Evolutionary conservation across 768 basidiomycete species (phyloP), one percentile per base, ranked within the genome.

Genomic region (Suillus bovinus): DNA sequence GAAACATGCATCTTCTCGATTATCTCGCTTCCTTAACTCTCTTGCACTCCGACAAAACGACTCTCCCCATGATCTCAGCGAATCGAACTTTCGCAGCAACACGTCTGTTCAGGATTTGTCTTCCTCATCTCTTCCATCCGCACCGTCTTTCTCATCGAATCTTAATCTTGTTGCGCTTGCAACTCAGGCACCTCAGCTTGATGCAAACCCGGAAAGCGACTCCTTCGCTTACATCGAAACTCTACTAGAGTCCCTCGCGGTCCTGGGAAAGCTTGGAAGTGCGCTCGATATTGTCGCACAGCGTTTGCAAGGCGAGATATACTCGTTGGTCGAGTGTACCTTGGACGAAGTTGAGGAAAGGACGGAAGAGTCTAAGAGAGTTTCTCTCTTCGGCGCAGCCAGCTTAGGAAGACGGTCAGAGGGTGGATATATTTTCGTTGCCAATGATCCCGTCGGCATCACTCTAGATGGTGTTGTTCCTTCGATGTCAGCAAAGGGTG

Each of bases 181-280:
- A 47, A 44, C 56, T 56, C 69, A 72, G 14, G 61, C 70, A 27
- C 68, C 65, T 6, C 69, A 71, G 27, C 67, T 66, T 59, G 72
- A 66, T 64, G 62, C 63, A 63, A 96, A 95, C 69, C 94, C 96
- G 5, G 97, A 99, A 77, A 82, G 86, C 11, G 94, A 99, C 71
- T 94, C 94, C 0, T 99, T 97, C 75, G 76, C 86, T 5, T 99
- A 98, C 70, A 89, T 99, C 66, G 97, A 98, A 77, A 91, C 86
- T 2, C 81, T 99, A 7, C 79, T 99, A 9, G 97, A 99, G 74
- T 91, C 95, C n/a, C 80, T 99, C 14, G 90, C 94, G 16, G 89
- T 94, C 2, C 80, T 99, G 16, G 96, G 96, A 8, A 91, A 92
- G 70, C 82, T 99, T 3, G 93, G 93, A 3, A 86, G 79, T 60